Evolutionary conservation across 164 flowering plant species (phyloP).

Genomic region (Stephania cephalantha): DNA sequence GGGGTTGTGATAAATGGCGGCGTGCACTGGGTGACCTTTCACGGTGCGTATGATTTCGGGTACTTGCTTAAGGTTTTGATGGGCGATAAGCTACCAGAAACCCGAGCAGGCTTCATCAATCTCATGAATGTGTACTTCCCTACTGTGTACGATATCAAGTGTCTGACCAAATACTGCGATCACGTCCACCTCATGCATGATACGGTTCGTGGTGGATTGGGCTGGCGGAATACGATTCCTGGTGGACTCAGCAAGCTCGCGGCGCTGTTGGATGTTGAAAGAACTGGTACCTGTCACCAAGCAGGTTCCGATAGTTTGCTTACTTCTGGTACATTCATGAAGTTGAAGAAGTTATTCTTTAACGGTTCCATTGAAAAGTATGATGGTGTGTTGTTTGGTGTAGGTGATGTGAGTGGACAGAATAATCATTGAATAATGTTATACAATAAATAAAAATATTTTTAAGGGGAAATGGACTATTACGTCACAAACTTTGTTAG

Average conservation of each 20-base stretch:
- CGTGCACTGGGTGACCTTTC: conserved; percentile 38
- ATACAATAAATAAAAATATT: not conserved
- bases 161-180: conserved; percentile 49
- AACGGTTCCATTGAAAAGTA: conserved; percentile 44
- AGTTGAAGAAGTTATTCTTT: conserved; percentile 45
- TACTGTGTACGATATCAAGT: conserved; percentile 48
- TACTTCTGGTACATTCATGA: conserved; percentile 51
- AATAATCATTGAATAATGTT: conserved; percentile 15
- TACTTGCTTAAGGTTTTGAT: conserved; percentile 48
- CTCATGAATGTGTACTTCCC: conserved; percentile 46
- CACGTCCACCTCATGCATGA: conserved; percentile 25
- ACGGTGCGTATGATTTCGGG: conserved; percentile 37
- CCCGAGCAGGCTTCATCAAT: conserved; percentile 30
- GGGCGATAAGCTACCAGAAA: conserved; percentile 38
- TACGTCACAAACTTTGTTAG: too few species aligned
- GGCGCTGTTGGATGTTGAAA: conserved; percentile 47
- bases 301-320: conserved; percentile 70
- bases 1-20: conserved; percentile 29
- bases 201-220: too few species aligned
- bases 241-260: conserved; percentile 66
- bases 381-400: conserved; percentile 51
- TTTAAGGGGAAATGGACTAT: too few species aligned
- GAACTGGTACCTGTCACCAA: conserved; percentile 52
- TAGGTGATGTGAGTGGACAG: conserved; percentile 40
- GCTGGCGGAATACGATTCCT: not conserved